phyloP scores from a whole-genome alignment of 2,329 filamentous ascomycete genomes.

The Sporothrix brasiliensis region DNA sequence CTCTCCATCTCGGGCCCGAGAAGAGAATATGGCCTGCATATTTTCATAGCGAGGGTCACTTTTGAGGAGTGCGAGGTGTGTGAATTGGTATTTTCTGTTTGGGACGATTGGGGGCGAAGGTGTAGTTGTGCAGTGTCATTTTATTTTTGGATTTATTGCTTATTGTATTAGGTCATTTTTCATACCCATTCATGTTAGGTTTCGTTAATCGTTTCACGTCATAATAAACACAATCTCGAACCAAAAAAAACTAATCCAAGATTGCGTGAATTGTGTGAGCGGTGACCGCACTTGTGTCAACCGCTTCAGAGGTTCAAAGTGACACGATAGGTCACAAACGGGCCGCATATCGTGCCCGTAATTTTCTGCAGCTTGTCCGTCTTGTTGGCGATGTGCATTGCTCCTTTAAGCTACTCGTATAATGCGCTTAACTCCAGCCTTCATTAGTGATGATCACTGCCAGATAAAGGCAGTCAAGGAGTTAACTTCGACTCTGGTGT shows the following conservation, averaged over 20 bases:
- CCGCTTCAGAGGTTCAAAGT: background rate
- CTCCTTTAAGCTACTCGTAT: slow-evolving; percentile 3
- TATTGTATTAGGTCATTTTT: background rate
- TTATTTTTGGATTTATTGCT: background rate
- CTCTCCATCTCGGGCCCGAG: background rate
- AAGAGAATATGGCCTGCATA: background rate
- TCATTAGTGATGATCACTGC: background rate
- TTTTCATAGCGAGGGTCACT: background rate
- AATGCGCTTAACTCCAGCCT: background rate
- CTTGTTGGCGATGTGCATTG: background rate
- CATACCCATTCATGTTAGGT: slow-evolving; percentile 14
- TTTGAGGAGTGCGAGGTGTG: background rate
- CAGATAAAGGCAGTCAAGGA: background rate
- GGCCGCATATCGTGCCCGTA: background rate
- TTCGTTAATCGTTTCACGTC: no score
- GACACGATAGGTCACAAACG: background rate
- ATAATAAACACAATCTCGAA: background rate
- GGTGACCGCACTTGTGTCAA: background rate
- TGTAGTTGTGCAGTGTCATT: background rate
- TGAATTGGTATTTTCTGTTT: background rate
- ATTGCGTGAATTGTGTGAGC: background rate
- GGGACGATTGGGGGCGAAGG: background rate
- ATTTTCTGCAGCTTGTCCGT: background rate
- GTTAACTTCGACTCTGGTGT: background rate
- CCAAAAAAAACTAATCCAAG: background rate